A percentile compares a stretch with the other conserved stretches of the same genome.
Conservation (phyloP, 2,329 filamentous ascomycete species). For the Apiospora marii region DNA sequence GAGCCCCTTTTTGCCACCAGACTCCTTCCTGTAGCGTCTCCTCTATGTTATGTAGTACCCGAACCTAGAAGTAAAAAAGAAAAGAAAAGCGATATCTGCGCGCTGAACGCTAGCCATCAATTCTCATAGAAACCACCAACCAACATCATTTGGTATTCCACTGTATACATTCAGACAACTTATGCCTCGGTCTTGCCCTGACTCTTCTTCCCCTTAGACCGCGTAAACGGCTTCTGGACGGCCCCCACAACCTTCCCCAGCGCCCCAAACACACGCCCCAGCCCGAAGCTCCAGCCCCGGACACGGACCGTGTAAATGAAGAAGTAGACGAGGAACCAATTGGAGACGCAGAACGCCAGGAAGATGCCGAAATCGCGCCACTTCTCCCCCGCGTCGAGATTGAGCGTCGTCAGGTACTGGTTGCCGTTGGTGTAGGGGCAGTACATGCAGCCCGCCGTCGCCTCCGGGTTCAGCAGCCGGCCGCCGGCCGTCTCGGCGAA, state of each 20-base stretch:
- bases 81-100: neutral
- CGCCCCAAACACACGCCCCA: constrained; percentile 61
- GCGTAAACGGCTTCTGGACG: constrained; percentile 43
- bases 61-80: neutral
- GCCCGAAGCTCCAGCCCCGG: constrained; percentile 74
- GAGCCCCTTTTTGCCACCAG: neutral
- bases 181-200: neutral
- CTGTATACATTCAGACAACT: too few species aligned
- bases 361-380: constrained; percentile 78
- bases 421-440: constrained; percentile 66
- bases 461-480: constrained; percentile 69
- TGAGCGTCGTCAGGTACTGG: constrained; percentile 69
- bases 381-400: constrained; percentile 63
- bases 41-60: neutral
- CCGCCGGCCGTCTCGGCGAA: constrained; percentile 64
- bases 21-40: neutral
- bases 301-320: constrained; percentile 79
- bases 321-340: constrained; percentile 78
- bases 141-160: neutral
- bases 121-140: neutral
- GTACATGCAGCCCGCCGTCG: constrained; percentile 69
- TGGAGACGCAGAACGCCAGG: constrained; percentile 72
- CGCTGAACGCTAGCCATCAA: neutral
- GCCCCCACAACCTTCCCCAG: constrained; percentile 38
- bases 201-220: constrained; percentile 21